Percentiles rank a stretch among this genome's conserved stretches.
These are phyloP conservation scores for Pichiaceae sp. DNA, from an alignment of 1,139 yeast species.

Conservation along the genomic window DNA sequence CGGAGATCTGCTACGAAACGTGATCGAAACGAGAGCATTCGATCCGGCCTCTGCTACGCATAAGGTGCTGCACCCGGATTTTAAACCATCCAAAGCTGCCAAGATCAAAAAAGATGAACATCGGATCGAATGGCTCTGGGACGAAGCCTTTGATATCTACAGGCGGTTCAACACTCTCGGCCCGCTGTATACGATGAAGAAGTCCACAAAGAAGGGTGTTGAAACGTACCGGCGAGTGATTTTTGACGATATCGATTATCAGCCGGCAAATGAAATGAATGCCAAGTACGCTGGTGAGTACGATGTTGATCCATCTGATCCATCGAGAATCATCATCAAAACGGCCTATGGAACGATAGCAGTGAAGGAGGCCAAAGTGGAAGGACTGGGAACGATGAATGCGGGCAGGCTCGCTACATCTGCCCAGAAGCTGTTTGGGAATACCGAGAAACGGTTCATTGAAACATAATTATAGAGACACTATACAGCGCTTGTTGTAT, in stretches of 20 bases:
- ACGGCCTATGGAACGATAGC: constrained; percentile 36
- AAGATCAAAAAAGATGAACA: constrained; percentile 38
- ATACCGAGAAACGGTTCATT: constrained; percentile 4
- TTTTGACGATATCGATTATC: constrained; percentile 23
- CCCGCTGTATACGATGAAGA: constrained; percentile 42
- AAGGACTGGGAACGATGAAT: constrained; percentile 41
- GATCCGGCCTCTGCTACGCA: constrained; percentile 12
- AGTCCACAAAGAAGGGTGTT: constrained; percentile 8
- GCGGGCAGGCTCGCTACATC: constrained; percentile 33
- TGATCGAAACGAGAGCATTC: constrained; percentile 32
- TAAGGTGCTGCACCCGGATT: constrained; percentile 18
- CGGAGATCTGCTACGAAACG: constrained; percentile 44
- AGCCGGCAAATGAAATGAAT: background rate
- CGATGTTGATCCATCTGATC: constrained; percentile 16
- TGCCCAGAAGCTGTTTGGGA: constrained; percentile 39
- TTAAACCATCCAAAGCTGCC: constrained; percentile 46
- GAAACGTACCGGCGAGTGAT: constrained; percentile 35
- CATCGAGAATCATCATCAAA: constrained; percentile 28
- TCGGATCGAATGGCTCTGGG: constrained; percentile 37
- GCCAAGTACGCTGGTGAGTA: constrained; percentile 35
- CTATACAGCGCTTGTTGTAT: constrained; percentile 47
- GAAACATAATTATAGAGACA: constrained; percentile 9
- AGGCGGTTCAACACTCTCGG: constrained; percentile 52
- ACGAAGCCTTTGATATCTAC: constrained; percentile 32
- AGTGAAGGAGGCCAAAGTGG: constrained; percentile 37